phyloP scores from a whole-genome alignment of 805 yeast species.

The Saccharomycopsis babjevae region DNA sequence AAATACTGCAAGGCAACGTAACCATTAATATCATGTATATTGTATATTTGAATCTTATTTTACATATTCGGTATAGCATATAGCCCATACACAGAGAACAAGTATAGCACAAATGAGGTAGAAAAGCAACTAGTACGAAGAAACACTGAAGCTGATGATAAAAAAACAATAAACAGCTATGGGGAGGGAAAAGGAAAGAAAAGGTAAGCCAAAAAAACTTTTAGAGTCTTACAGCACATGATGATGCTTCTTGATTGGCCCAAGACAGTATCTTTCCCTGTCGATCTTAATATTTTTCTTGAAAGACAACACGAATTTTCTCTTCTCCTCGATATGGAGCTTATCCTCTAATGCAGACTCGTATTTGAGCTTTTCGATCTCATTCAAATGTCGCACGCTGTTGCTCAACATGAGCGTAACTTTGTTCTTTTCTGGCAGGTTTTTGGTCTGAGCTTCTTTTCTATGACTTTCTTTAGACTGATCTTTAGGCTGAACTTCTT shows the following conservation, averaged over 20 bases:
- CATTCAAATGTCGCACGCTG: background rate
- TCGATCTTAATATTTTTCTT: background rate
- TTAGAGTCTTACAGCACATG: background rate
- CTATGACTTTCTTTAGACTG: too few species aligned
- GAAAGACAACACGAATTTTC: background rate
- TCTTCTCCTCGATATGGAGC: background rate
- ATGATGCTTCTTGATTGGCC: slow-evolving; percentile 12
- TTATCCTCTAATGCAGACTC: background rate
- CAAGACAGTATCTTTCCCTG: slow-evolving; percentile 8
- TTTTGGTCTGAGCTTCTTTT: background rate
- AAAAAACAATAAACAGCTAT: too few species aligned
- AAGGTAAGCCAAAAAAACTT: background rate
- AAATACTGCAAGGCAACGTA: too few species aligned
- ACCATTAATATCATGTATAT: too few species aligned
- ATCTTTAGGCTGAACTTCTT: too few species aligned
- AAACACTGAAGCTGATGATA: too few species aligned
- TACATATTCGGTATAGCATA: too few species aligned
- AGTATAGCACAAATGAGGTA: too few species aligned
- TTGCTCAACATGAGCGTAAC: background rate
- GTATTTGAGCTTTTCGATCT: background rate
- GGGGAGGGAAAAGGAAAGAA: background rate
- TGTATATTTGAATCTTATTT: too few species aligned
- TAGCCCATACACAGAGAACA: too few species aligned
- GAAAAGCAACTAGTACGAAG: too few species aligned
- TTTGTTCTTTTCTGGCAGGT: background rate